A percentile compares a stretch with the other conserved stretches of the same genome.
Conservation (phyloP, 192 early-diverging fungal genomes). For the Coemansia sp. region DNA sequence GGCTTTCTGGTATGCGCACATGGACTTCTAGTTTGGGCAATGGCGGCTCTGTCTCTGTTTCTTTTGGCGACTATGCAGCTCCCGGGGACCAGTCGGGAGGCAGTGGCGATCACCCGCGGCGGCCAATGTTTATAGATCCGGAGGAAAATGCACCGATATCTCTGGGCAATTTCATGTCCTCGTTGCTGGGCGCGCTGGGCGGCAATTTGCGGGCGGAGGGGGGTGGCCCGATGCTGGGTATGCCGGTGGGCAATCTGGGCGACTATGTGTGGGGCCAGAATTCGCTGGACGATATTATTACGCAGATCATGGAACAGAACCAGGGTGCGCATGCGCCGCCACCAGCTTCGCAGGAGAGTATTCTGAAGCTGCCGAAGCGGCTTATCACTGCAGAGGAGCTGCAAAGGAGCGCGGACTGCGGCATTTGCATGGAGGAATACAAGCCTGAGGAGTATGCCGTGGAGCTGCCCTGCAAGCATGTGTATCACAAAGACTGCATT, state of each 20-base stretch:
- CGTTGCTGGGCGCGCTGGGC: conserved; percentile 44
- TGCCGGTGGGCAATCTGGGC: conserved; percentile 59
- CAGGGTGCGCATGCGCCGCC: conserved; percentile 61
- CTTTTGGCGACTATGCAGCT: conserved; percentile 22
- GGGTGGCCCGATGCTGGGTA: conserved; percentile 38
- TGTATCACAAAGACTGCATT: conserved; percentile 87
- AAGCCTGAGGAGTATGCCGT: conserved; percentile 61
- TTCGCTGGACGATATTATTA: conserved; percentile 86
- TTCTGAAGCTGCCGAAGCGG: conserved; percentile 61
- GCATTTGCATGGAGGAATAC: conserved; percentile 91
- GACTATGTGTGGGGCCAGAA: conserved; percentile 87
- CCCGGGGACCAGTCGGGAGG: background rate
- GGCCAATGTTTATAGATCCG: conserved; percentile 46
- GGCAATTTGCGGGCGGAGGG: conserved; percentile 39
- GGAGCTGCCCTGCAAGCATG: conserved; percentile 79
- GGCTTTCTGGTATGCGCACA: conserved; percentile 30
- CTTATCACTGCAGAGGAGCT: conserved; percentile 55
- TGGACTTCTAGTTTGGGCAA: conserved; percentile 38
- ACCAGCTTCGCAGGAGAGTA: conserved; percentile 74
- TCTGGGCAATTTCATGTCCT: conserved; percentile 40
- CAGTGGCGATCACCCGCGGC: conserved; percentile 18
- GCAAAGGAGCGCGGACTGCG: conserved; percentile 71
- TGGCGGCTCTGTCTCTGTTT: conserved; percentile 35
- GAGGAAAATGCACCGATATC: conserved; percentile 44
- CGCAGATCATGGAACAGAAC: conserved; percentile 78